A percentile compares a stretch with the other conserved stretches of the same genome.
phyloP scores from a whole-genome alignment of 169 alveolate species.

The Plasmodium cynomolgi region DNA sequence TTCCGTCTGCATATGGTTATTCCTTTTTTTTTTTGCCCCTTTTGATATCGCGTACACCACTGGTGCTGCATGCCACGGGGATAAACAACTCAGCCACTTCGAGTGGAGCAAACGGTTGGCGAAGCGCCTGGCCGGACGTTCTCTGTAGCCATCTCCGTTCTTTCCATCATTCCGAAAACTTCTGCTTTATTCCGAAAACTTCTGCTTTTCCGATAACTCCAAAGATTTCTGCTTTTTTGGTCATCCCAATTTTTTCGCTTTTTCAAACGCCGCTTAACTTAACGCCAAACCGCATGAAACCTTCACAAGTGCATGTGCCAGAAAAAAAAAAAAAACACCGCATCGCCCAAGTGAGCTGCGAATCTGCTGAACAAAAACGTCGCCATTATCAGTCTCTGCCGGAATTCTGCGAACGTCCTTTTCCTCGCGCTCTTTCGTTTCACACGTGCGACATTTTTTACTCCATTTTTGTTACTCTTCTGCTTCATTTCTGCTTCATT shows the following conservation, averaged over 20 bases:
- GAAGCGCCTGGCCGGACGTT: neutral
- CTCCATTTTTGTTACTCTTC: neutral
- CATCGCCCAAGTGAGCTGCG: neutral
- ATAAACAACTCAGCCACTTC: neutral
- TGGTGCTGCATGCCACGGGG: neutral
- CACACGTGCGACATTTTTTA: neutral
- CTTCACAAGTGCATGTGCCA: neutral
- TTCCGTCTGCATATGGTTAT: neutral
- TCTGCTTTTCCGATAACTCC: neutral
- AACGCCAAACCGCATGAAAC: neutral
- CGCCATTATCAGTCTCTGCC: neutral
- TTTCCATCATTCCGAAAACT: neutral
- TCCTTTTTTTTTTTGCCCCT: neutral
- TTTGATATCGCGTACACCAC: neutral
- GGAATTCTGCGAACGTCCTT: neutral
- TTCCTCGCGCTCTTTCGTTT: neutral
- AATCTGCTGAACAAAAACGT: neutral
- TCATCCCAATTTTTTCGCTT: neutral
- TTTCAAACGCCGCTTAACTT: neutral
- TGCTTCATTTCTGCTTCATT: neutral
- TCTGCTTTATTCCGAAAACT: neutral
- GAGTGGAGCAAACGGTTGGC: neutral
- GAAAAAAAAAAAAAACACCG: neutral
- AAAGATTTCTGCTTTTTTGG: neutral
- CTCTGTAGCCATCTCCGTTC: neutral